Evolutionary conservation across 441 rosid species (phyloP).

Genomic region (Erysimum cheiri): DNA sequence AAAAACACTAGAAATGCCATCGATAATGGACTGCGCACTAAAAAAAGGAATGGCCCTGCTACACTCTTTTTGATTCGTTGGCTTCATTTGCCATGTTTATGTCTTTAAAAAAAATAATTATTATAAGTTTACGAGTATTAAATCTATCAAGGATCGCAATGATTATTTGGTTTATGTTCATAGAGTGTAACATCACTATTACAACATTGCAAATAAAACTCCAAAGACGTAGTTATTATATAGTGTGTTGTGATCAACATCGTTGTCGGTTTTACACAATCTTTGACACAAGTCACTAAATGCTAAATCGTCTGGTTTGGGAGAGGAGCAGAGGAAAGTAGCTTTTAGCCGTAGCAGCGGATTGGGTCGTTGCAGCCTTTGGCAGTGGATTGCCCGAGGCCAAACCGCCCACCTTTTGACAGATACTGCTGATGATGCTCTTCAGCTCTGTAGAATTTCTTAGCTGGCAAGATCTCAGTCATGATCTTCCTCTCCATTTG

Average conservation of each 20-base stretch:
- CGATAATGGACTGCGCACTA: too few species aligned
- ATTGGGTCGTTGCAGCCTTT: conserved; percentile 92
- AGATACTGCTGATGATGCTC: conserved; percentile 92
- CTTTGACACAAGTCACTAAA: background rate
- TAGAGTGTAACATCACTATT: background rate
- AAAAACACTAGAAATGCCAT: too few species aligned
- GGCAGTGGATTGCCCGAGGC: conserved; percentile 67
- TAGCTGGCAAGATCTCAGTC: conserved; percentile 84
- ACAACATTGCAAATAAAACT: background rate
- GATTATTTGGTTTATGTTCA: conserved; percentile 16
- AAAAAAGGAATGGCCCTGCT: too few species aligned
- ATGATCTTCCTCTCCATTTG: conserved; percentile 68
- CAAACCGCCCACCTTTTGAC: conserved; percentile 82
- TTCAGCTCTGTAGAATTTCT: conserved; percentile 89
- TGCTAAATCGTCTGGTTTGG: conserved; percentile 18
- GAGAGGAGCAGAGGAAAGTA: conserved; percentile 16
- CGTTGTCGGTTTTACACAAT: conserved; percentile 1
- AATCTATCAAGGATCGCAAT: background rate
- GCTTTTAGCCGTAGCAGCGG: conserved; percentile 79
- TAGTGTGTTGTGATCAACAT: background rate
- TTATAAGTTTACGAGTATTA: background rate
- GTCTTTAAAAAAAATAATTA: background rate
- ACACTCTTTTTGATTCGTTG: background rate
- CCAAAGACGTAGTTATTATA: background rate
- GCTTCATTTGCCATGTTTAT: background rate